Conservation (phyloP, 352 stramenopile genomes). For the Phytopythium cucurbitacearum region DNA sequence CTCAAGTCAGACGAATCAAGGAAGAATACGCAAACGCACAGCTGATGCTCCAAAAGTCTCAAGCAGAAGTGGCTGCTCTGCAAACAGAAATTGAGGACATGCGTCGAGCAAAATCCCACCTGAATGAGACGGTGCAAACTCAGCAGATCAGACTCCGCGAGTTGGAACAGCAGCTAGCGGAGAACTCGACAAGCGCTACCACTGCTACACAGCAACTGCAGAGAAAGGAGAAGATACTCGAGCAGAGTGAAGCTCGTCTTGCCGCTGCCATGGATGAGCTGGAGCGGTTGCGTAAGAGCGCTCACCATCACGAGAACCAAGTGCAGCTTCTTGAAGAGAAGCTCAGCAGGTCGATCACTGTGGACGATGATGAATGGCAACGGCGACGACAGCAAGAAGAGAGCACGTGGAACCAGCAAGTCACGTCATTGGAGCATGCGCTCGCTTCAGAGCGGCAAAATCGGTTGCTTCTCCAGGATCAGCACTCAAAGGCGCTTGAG, state of each 20-base stretch:
- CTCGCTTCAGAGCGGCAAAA: conserved; percentile 41
- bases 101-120: too few species aligned
- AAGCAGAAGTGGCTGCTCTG: conserved; percentile 7
- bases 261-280: conserved; percentile 21
- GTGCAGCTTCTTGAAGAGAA: conserved; percentile 41
- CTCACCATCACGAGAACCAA: conserved; percentile 42
- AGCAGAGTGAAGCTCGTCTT: conserved; percentile 20
- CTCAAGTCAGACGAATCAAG: conserved; percentile 13
- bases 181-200: too few species aligned
- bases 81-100: conserved; percentile 10
- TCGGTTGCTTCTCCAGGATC: conserved; percentile 26
- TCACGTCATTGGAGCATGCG: conserved; percentile 50
- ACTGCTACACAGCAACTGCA: not conserved
- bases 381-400: conserved; percentile 36
- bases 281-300: conserved; percentile 17
- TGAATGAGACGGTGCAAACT: too few species aligned
- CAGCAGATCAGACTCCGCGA: conserved; percentile 1
- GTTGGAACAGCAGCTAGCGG: not conserved
- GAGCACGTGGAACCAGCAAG: conserved; percentile 53
- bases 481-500: conserved; percentile 25
- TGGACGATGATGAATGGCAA: conserved; percentile 47
- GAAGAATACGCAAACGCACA: conserved; percentile 13
- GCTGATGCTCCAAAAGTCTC: conserved; percentile 1
- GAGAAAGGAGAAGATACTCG: conserved; percentile 8
- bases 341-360: conserved; percentile 38